Evolutionary conservation across 108 stramenopile species (phyloP), one percentile per base, ranked within the genome.

Genomic region (Discostella stelligeroides): DNA sequence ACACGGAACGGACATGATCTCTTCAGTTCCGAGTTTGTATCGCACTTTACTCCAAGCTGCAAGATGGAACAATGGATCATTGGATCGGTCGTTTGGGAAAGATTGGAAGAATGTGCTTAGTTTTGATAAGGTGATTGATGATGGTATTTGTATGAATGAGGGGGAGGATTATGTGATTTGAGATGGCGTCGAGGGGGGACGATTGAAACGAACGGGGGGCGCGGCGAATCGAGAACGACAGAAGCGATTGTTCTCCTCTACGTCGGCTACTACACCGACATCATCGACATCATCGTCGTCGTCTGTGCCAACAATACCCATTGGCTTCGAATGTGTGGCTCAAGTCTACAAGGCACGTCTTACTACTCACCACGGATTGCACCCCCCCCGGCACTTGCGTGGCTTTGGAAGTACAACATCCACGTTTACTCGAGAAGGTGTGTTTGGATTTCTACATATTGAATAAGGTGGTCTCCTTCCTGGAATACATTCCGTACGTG

Each of bases 341-440:
- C 96, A 97, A 81, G 90, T 95, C 5, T 94, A 94, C 73, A 84
- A 87, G 48, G 92, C 85, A 53, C 69, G 51, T 40, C 62, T 76
- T 7, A 38, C 63, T 10, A 39, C 53, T 30, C 63, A 62, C 27
- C 70, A 76, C 46, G 76, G 70, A 7, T 43, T 68, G 0, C 86
- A 83, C n/a, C 68, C 86, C 88, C 23, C 59, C 72, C 23, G 85
- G 81, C 3, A 86, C 92, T 0, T 63, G 81, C 27, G 67, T 96
- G 20, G 95, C 95, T 45, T 76, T 96, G 59, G 94, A 96, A 67
- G 90, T 97, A 1, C 84, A 92, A 60, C 96, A 97, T 82, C 96
- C 96, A 2, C 70, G 81, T 18, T 91, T 95, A 23, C 87, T 83
- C 80, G 55, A 78, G 61, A 91, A 91, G 70, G 91, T 92, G 1